Evolutionary conservation across 345 rosid genomes (phyloP), one percentile per base, ranked within the genome.

Genomic region (Mangifera indica): DNA sequence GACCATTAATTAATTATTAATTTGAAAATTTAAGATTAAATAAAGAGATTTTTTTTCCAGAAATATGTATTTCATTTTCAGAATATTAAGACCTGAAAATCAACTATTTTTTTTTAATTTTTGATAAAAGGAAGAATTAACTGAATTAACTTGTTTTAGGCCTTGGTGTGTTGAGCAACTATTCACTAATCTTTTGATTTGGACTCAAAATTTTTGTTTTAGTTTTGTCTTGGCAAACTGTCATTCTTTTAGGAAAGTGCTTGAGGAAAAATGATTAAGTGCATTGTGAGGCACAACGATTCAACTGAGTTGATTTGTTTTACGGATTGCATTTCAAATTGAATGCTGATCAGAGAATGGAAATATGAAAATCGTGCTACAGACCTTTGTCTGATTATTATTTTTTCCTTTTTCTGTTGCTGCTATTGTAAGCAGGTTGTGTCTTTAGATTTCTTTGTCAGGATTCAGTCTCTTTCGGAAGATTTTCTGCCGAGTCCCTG

Each of bases 391-490:
- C 0, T 59, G 49, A n/a, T 60, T 11, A 37, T 4, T 46, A 7
- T 14, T 4, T 37, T 40, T 12, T 18, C 15, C 60, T 55, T 21
- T 7, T 53, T 57, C 37, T 68, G 22, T 40, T 53, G 53, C 51
- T 40, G 22, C 10, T 14, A 32, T 52, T 21, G 32, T 46, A 18
- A 24, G 46, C 72, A 74, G 81, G 68, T 25, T 10, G 12, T 24
- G 17, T 64, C 53, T 53, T 60, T 32, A 44, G 66, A 65, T 44
- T 65, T 32, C 53, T 70, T 55, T 75, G 64, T 60, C 72, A 66
- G 25, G 34, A 69, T 20, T 78, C 81, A 22, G 53, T 78, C 1
- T 74, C 81, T 22, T 66, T 74, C 0, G 81, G 81, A 71, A 74
- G 75, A 59, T 78, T 70, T 21, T 59, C 70, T 20, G 15, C 62